These are phyloP conservation scores for Zymoseptoria tritici DNA, from an alignment of 2,329 filamentous ascomycete species.

Conservation along the genomic window DNA sequence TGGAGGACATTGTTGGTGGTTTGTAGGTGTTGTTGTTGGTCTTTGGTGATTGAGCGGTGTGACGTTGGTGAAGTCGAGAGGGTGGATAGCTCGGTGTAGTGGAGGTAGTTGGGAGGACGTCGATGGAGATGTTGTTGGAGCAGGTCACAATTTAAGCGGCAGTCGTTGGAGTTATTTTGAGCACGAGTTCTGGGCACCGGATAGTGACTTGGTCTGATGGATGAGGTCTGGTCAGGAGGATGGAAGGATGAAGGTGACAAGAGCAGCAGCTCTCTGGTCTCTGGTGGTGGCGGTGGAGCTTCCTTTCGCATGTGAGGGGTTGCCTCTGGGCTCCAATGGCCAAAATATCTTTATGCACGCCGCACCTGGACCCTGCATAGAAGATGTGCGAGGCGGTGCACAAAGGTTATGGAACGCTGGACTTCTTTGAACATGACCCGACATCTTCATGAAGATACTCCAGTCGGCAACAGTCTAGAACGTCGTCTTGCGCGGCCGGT, in stretches of 20 bases:
- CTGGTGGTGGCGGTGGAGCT: background rate
- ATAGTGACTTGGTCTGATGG: background rate
- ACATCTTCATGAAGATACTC: background rate
- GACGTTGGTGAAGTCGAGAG: background rate
- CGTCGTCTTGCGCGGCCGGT: background rate
- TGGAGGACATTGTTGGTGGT: slow-evolving; percentile 5
- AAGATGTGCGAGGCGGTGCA: background rate
- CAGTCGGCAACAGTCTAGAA: background rate
- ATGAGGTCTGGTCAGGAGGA: background rate
- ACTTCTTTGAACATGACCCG: background rate
- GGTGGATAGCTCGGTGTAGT: background rate
- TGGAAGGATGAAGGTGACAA: too few species aligned
- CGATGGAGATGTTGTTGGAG: background rate
- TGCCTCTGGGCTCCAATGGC: background rate
- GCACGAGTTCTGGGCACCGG: background rate
- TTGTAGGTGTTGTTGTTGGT: background rate
- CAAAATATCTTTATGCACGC: background rate
- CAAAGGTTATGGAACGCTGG: background rate
- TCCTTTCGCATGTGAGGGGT: background rate
- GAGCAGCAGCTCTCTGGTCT: background rate
- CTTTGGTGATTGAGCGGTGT: background rate
- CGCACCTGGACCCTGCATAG: background rate
- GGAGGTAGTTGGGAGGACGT: background rate
- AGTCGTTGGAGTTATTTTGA: background rate
- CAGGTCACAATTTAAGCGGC: background rate